Percentiles rank a stretch among this genome's conserved stretches.
Conservation (phyloP, 1,139 yeast species). For the Geotrichum siamense region DNA sequence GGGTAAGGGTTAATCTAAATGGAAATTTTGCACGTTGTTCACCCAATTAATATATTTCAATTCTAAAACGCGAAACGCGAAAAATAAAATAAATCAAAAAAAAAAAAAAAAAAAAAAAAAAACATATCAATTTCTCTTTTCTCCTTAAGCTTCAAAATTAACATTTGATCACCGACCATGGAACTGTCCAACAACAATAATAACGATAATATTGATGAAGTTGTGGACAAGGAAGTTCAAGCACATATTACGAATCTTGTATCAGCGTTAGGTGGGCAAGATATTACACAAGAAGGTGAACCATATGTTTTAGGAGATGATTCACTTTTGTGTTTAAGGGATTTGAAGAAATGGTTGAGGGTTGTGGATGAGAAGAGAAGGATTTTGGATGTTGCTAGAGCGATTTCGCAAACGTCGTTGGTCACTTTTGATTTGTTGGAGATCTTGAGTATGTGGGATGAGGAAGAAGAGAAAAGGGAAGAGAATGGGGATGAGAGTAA, state of each 20-base stretch:
- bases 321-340: slow-evolving; percentile 82
- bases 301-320: slow-evolving; percentile 84
- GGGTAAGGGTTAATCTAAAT: no score
- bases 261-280: slow-evolving; percentile 78
- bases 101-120: no score
- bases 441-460: slow-evolving; percentile 68
- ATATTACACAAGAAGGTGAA: slow-evolving; percentile 45
- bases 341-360: slow-evolving; percentile 78
- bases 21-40: no score
- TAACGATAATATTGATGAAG: not conserved
- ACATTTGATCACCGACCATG: no score
- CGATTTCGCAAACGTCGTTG: slow-evolving; percentile 75
- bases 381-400: slow-evolving; percentile 75
- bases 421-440: slow-evolving; percentile 66
- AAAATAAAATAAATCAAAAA: no score
- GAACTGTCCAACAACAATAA: not conserved
- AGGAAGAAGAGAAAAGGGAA: slow-evolving; percentile 31
- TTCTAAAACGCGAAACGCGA: no score
- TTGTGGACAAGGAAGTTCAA: slow-evolving; percentile 36
- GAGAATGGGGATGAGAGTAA: slow-evolving; percentile 15
- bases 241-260: slow-evolving; percentile 68
- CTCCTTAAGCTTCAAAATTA: no score
- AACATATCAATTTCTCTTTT: no score
- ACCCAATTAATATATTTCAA: no score
- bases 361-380: slow-evolving; percentile 63